These are phyloP conservation scores for Harrya chromipes DNA, from an alignment of 768 basidiomycete genomes.

Conservation along the genomic window DNA sequence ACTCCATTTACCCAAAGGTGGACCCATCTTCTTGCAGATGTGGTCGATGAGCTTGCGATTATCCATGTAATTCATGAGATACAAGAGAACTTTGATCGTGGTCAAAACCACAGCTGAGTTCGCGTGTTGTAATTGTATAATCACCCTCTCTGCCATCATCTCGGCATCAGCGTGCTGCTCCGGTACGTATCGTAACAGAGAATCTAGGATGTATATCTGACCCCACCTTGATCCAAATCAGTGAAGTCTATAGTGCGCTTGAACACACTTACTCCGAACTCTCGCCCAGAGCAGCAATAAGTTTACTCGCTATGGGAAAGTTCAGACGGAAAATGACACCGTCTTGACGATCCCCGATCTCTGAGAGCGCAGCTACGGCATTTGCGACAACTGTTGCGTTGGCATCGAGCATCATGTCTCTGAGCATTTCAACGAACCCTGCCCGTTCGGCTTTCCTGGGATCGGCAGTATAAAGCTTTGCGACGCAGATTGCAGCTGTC, in stretches of 20 bases:
- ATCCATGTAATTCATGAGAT: slow-evolving; percentile 99
- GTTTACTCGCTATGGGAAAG: slow-evolving; percentile 80
- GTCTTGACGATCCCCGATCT: slow-evolving; percentile 93
- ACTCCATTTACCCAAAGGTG: slow-evolving; percentile 71
- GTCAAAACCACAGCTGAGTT: slow-evolving; percentile 99
- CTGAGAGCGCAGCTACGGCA: slow-evolving; percentile 93
- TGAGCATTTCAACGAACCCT: slow-evolving; percentile 86
- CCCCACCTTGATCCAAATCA: slow-evolving; percentile 72
- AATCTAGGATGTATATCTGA: slow-evolving; percentile 96
- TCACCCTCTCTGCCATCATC: slow-evolving; percentile 91
- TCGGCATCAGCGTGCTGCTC: slow-evolving; percentile 86
- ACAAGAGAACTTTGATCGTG: slow-evolving; percentile 93
- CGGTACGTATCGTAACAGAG: slow-evolving; percentile 91
- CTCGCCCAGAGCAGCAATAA: slow-evolving; percentile 88
- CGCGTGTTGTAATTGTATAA: slow-evolving; percentile 93
- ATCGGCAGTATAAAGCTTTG: slow-evolving; percentile 90
- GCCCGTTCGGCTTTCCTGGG: slow-evolving; percentile 82
- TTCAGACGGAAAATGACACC: slow-evolving; percentile 93
- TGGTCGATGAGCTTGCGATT: slow-evolving; percentile 80
- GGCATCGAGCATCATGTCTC: slow-evolving; percentile 87
- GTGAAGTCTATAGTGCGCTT: slow-evolving; percentile 3
- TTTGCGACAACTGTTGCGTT: slow-evolving; percentile 98
- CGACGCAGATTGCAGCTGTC: slow-evolving; percentile 96
- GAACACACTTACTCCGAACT: slow-evolving; percentile 84
- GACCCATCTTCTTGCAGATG: slow-evolving; percentile 97